phyloP scores from a whole-genome alignment of 129 eudicot species.

The Pulicaria dysenterica region DNA sequence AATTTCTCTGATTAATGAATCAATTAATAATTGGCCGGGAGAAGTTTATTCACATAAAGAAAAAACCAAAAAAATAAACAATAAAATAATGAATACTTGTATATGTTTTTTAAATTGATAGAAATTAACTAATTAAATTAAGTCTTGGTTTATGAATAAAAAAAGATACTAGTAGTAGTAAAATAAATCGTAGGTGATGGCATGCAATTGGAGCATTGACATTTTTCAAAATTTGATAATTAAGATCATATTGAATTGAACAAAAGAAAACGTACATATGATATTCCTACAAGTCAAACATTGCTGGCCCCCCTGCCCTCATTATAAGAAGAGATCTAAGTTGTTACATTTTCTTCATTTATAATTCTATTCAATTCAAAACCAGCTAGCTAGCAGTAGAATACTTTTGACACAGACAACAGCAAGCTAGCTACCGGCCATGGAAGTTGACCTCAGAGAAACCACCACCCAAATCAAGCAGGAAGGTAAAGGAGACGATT shows the following conservation, averaged over 20 bases:
- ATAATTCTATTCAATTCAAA: constrained; percentile 22
- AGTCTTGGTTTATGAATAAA: constrained; percentile 28
- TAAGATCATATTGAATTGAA: constrained; percentile 57
- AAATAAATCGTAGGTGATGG: constrained; percentile 25
- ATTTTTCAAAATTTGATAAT: constrained; percentile 42
- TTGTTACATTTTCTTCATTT: constrained; percentile 35
- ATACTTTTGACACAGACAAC: constrained; percentile 13
- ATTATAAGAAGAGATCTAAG: constrained; percentile 48
- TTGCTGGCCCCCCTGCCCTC: constrained; percentile 50
- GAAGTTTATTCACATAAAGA: too few species aligned
- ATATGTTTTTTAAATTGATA: neutral
- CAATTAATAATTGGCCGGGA: too few species aligned
- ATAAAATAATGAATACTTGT: too few species aligned
- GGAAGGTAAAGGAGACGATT: constrained; percentile 37
- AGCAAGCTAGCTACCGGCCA: constrained; percentile 2
- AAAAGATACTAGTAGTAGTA: constrained; percentile 24
- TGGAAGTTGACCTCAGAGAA: constrained; percentile 36
- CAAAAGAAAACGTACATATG: constrained; percentile 35
- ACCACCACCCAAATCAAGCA: constrained; percentile 26
- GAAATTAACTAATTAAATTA: constrained; percentile 22
- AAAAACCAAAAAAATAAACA: too few species aligned
- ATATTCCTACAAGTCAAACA: constrained; percentile 59
- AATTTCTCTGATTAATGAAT: too few species aligned
- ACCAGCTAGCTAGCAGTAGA: neutral
- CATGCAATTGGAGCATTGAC: constrained; percentile 74